A percentile compares a stretch with the other conserved stretches of the same genome.
These are phyloP conservation scores for Metroxylon sagu DNA, from an alignment of 176 grass and related monocot species.

Conservation along the genomic window DNA sequence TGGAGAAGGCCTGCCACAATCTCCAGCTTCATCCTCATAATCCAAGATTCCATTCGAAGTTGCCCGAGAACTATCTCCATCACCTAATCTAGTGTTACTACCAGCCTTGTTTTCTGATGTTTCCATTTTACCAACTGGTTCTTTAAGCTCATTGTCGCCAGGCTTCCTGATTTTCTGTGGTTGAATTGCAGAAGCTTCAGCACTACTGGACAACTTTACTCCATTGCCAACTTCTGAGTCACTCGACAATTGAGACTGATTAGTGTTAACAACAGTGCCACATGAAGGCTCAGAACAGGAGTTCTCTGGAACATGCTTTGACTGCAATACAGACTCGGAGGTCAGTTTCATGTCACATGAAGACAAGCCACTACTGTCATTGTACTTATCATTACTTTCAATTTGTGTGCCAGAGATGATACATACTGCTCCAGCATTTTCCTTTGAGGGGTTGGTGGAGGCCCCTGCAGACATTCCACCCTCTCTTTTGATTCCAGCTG, in stretches of 20 bases:
- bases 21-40: slow-evolving; percentile 17
- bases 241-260: slow-evolving; percentile 23
- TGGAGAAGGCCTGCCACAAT: neutral
- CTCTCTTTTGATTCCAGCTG: slow-evolving; percentile 19
- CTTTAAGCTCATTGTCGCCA: slow-evolving; percentile 10
- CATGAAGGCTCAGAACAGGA: slow-evolving; percentile 10
- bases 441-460: slow-evolving; percentile 23
- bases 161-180: slow-evolving; percentile 9
- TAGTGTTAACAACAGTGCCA: slow-evolving; percentile 14
- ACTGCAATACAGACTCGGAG: slow-evolving; percentile 18
- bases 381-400: slow-evolving; percentile 15
- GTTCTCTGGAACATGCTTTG: slow-evolving; percentile 14
- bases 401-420: slow-evolving; percentile 13
- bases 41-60: slow-evolving; percentile 26
- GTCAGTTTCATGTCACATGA: slow-evolving; percentile 15
- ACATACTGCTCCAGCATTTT: slow-evolving; percentile 12
- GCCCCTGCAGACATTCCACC: slow-evolving; percentile 11
- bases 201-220: slow-evolving; percentile 19
- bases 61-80: slow-evolving; percentile 1
- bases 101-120: slow-evolving; percentile 13
- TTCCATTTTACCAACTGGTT: slow-evolving; percentile 8
- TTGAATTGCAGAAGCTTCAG: slow-evolving; percentile 16
- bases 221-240: slow-evolving; percentile 8
- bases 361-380: slow-evolving; percentile 16
- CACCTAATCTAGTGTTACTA: slow-evolving; percentile 8